Conservation (phyloP, 2,329 filamentous ascomycete genomes). For the Rhinocladiella mackenziei region DNA sequence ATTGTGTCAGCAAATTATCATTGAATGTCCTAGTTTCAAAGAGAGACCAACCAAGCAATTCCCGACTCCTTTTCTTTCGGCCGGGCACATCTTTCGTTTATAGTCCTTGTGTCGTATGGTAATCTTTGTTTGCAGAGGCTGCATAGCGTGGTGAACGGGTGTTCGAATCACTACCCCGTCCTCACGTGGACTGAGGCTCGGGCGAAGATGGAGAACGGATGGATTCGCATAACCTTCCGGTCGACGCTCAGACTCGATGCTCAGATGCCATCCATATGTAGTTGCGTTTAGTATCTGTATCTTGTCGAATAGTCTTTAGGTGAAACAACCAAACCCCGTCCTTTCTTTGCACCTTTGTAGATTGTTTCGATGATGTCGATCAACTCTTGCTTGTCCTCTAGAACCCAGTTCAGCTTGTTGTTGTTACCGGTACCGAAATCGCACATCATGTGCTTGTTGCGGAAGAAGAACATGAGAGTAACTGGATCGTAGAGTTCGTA, state of each 20-base stretch:
- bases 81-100: too few relatives aligned
- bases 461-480: conserved; percentile 96
- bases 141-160: too few relatives aligned
- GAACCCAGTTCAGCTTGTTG: conserved; percentile 94
- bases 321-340: conserved; percentile 89
- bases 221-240: too few relatives aligned
- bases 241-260: background rate
- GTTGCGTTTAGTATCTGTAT: conserved; percentile 57
- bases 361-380: conserved; percentile 99
- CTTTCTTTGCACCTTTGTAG: conserved; percentile 97
- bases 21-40: conserved; percentile 15
- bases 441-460: conserved; percentile 76
- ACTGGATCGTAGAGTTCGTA: conserved; percentile 88
- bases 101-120: too few relatives aligned
- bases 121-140: too few relatives aligned
- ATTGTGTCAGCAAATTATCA: conserved; percentile 24
- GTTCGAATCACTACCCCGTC: background rate
- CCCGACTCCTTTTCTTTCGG: background rate
- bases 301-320: conserved; percentile 78
- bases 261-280: background rate
- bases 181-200: background rate
- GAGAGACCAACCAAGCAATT: conserved; percentile 25
- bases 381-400: conserved; percentile 96
- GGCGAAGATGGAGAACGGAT: too few relatives aligned
- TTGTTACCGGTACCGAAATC: conserved; percentile 98